These are phyloP conservation scores for Paratinospora sagittata DNA, from an alignment of 164 flowering plant genomes.

Conservation along the genomic window DNA sequence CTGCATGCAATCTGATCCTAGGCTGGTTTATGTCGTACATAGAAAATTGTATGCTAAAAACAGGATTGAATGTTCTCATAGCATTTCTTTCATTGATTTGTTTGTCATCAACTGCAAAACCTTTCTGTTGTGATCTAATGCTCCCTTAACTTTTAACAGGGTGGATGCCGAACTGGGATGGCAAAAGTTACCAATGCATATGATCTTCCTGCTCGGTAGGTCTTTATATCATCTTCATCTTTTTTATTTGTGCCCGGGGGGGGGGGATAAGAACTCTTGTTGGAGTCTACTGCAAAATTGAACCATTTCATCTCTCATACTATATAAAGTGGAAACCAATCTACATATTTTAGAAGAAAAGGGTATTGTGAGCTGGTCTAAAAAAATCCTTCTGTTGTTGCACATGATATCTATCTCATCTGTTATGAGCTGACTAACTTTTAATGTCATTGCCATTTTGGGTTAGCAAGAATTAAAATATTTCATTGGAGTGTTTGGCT, in stretches of 20 bases:
- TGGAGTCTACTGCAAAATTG: too few species aligned
- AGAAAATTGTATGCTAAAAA: not conserved
- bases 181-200: conserved; percentile 97
- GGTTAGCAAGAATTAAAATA: not conserved
- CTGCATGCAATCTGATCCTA: not conserved
- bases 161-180: conserved; percentile 99
- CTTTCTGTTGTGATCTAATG: not conserved
- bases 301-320: too few species aligned
- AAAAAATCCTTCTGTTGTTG: too few species aligned
- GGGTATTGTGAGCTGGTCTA: too few species aligned
- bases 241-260: not conserved
- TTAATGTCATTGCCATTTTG: not conserved
- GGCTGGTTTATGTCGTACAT: not conserved
- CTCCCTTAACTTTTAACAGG: conserved; percentile 40
- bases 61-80: not conserved
- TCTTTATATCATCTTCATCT: conserved; percentile 5
- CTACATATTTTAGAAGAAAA: too few species aligned
- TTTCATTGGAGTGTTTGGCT: not conserved
- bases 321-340: too few species aligned
- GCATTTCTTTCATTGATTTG: not conserved
- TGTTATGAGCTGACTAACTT: not conserved
- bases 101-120: not conserved
- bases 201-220: conserved; percentile 95
- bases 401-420: not conserved
- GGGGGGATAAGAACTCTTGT: too few species aligned